phyloP scores from a whole-genome alignment of 495 filamentous ascomycete species.

The Trichoderma erinaceum region DNA sequence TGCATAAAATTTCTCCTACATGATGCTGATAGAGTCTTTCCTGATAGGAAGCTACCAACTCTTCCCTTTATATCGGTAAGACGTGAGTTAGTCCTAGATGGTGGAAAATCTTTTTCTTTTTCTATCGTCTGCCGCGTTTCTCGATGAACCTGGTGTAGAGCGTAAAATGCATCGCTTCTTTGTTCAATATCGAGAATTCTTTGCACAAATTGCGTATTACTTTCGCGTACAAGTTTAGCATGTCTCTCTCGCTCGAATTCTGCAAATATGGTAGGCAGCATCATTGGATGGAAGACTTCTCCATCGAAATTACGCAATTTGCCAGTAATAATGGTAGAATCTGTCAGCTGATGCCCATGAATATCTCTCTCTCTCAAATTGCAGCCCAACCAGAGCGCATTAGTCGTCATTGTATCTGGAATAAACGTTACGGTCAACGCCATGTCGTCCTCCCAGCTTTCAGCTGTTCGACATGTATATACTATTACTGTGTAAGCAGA shows the following conservation, averaged over 20 bases:
- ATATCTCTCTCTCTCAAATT: background rate
- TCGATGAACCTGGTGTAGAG: background rate
- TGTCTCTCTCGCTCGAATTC: background rate
- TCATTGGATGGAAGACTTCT: background rate
- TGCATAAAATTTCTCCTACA: background rate
- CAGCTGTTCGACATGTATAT: background rate
- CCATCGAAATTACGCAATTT: background rate
- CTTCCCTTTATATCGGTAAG: background rate
- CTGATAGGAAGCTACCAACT: background rate
- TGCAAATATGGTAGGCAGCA: constrained; percentile 2
- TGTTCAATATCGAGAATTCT: background rate
- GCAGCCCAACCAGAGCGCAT: background rate
- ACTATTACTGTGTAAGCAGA: background rate
- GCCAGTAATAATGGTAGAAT: background rate
- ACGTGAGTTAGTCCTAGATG: background rate
- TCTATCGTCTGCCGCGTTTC: background rate
- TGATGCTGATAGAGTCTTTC: background rate
- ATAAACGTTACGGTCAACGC: background rate
- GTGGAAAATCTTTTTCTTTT: background rate
- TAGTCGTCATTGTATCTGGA: background rate
- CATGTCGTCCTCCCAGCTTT: background rate
- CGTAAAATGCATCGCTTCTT: background rate
- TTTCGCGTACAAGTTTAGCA: background rate
- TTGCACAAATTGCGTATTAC: constrained; percentile 3
- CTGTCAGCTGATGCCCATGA: background rate